These are phyloP conservation scores for Peterozyma toletana DNA, from an alignment of 805 yeast genomes.

Conservation along the genomic window DNA sequence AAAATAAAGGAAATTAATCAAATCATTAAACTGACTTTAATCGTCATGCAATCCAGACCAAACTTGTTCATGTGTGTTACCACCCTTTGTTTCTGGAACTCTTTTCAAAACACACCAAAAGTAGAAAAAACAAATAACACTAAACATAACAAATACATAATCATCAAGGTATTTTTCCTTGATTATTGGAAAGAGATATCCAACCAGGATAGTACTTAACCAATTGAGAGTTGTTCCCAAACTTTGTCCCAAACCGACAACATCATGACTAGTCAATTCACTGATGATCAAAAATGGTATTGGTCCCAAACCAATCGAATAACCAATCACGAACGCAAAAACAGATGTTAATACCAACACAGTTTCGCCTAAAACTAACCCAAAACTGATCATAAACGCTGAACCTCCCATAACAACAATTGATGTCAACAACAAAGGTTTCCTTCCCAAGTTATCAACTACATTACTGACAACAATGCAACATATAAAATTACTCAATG, in stretches of 20 bases:
- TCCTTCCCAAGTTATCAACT: conserved; percentile 29
- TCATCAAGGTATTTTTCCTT: background rate
- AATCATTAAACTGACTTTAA: background rate
- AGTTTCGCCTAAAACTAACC: background rate
- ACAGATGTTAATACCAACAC: conserved; percentile 2
- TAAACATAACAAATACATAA: background rate
- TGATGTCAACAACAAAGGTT: conserved; percentile 31
- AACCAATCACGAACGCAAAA: conserved; percentile 7
- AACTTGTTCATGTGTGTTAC: background rate
- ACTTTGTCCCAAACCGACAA: background rate
- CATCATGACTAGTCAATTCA: background rate
- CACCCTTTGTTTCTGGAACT: background rate
- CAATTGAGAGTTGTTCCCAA: background rate
- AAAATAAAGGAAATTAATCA: too few species aligned
- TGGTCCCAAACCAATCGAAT: conserved; percentile 1
- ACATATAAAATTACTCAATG: conserved; percentile 4
- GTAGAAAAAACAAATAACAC: background rate
- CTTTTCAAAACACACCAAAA: background rate
- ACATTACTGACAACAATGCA: conserved; percentile 12
- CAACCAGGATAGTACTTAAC: background rate
- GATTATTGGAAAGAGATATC: background rate
- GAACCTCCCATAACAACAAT: conserved; percentile 20
- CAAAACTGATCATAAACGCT: conserved; percentile 1
- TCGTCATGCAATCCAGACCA: background rate
- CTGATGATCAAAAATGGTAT: background rate